Evolutionary conservation across 2,329 filamentous ascomycete species (phyloP).

Genomic region (Pyrenochaeta sp.): DNA sequence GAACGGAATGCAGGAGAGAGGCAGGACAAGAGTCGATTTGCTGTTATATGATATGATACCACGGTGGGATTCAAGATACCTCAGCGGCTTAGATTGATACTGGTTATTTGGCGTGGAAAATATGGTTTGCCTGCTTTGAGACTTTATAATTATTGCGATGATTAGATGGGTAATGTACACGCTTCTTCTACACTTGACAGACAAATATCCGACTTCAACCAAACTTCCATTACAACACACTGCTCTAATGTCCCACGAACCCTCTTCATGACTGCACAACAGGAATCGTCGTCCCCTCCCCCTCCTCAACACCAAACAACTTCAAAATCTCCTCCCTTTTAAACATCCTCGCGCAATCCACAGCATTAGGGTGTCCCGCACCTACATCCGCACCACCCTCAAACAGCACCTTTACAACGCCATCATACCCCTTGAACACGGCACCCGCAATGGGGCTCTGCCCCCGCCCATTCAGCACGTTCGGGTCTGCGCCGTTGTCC

Average conservation of each 20-base stretch:
- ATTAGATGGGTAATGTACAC: no score
- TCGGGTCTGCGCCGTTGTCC: conserved; percentile 69
- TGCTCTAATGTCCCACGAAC: no score
- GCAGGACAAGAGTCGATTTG: no score
- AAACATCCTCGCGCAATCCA: conserved; percentile 58
- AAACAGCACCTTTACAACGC: conserved; percentile 64
- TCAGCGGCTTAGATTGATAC: conserved; percentile 1
- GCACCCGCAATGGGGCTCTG: conserved; percentile 75
- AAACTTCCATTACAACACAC: no score
- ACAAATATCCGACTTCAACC: no score
- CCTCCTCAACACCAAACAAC: conserved; percentile 37
- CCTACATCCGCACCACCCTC: conserved; percentile 52
- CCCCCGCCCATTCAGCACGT: conserved; percentile 70
- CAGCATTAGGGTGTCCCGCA: conserved; percentile 54
- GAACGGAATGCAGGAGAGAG: neutral
- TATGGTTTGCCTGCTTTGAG: no score
- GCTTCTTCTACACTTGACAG: no score
- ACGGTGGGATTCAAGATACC: neutral
- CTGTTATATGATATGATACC: conserved; percentile 7
- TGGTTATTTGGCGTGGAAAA: neutral
- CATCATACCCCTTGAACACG: conserved; percentile 74
- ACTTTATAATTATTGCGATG: no score
- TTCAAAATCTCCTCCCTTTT: conserved; percentile 44
- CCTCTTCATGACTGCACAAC: conserved; percentile 1
- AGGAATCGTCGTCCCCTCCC: conserved; percentile 14